These are phyloP conservation scores for Gonium pectorale DNA, from an alignment of 139 green algal genomes.

Conservation along the genomic window DNA sequence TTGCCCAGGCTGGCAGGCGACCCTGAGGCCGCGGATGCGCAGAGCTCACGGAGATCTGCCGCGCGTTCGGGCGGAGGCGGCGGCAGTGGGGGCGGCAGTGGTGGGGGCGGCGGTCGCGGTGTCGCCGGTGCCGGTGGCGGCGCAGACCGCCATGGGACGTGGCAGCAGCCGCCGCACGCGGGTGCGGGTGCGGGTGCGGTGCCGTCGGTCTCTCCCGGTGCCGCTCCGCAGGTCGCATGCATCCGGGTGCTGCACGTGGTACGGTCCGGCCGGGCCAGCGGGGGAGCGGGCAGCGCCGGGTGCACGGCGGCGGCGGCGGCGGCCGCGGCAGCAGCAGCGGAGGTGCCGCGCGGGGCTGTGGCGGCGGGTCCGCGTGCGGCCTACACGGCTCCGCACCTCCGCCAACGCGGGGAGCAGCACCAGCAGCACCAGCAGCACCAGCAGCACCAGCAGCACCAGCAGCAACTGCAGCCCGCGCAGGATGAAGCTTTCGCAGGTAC, in stretches of 20 bases:
- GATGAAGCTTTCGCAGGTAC: no score
- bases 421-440: background rate
- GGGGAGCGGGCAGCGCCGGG: background rate
- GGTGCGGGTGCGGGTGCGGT: no score
- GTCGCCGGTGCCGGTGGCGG: background rate
- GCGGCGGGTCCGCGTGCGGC: no score
- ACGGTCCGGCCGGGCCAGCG: no score
- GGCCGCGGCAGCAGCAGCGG: background rate
- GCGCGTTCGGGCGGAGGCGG: no score
- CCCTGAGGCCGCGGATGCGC: background rate
- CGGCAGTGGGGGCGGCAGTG: background rate
- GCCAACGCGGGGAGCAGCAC: background rate
- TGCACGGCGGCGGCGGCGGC: no score
- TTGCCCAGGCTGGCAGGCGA: background rate
- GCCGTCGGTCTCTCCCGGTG: no score
- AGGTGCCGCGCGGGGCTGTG: no score
- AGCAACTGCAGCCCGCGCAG: background rate
- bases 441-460: background rate
- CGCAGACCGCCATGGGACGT: no score
- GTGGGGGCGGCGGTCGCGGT: background rate
- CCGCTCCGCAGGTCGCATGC: background rate
- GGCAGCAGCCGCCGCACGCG: no score
- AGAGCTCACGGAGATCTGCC: background rate
- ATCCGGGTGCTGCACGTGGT: background rate
- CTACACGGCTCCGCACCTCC: background rate